A percentile compares a stretch with the other conserved stretches of the same genome.
These are phyloP conservation scores for Hypomontagnella submonticulosa DNA, from an alignment of 495 filamentous ascomycete genomes.

Conservation along the genomic window DNA sequence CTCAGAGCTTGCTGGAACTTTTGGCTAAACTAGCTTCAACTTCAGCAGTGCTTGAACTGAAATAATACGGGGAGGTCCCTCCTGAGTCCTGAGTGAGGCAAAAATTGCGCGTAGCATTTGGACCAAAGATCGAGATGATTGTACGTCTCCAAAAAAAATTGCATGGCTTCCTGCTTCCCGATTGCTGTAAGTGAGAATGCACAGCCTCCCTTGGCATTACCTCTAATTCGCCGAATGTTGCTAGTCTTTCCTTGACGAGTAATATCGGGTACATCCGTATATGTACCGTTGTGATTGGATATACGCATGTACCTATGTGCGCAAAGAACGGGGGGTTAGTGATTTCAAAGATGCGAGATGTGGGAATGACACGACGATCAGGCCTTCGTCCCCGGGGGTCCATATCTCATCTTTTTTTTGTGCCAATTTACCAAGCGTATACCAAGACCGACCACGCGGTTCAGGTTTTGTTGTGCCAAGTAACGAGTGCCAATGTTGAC, in stretches of 20 bases:
- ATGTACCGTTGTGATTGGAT: slow-evolving; percentile 14
- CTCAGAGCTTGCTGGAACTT: neutral
- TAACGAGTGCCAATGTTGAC: slow-evolving; percentile 10
- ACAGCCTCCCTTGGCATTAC: slow-evolving; percentile 37
- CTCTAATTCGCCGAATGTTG: slow-evolving; percentile 34
- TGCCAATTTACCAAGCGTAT: slow-evolving; percentile 38
- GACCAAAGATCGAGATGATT: too few species aligned
- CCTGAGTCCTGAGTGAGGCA: slow-evolving; percentile 17
- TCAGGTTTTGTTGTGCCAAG: slow-evolving; percentile 33
- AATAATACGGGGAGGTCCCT: neutral
- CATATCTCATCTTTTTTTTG: slow-evolving; percentile 15
- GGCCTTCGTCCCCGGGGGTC: slow-evolving; percentile 20
- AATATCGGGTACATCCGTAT: slow-evolving; percentile 26
- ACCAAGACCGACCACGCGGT: slow-evolving; percentile 40
- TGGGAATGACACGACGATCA: slow-evolving; percentile 35
- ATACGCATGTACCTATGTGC: slow-evolving; percentile 4
- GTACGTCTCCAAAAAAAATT: neutral
- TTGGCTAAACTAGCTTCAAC: slow-evolving; percentile 12
- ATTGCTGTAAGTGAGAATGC: slow-evolving; percentile 7
- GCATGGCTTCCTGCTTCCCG: neutral
- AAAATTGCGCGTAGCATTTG: slow-evolving; percentile 2
- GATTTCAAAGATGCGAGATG: slow-evolving; percentile 1
- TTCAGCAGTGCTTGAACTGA: too few species aligned
- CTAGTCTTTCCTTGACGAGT: slow-evolving; percentile 30
- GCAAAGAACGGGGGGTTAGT: too few species aligned